Base-by-base conservation (phyloP, 805 yeast species). In the Monosporozyma siamensis region DNA sequence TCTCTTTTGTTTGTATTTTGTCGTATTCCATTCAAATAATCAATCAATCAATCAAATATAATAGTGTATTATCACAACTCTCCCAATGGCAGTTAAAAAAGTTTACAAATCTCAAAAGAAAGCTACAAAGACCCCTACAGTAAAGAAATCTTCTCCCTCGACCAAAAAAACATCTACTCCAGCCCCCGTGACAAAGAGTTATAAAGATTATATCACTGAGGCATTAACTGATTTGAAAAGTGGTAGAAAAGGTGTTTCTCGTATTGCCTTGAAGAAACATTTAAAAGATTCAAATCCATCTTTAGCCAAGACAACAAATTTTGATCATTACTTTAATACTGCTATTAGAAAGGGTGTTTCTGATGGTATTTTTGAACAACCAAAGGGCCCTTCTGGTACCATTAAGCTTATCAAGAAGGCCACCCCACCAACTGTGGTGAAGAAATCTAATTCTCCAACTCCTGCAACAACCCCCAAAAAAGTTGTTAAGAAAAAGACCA, bases 331-430 rank as follows among this genome's bases (percentile, higher is more conserved):
- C 56, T 82, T 87, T 71, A 86, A 86, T 50, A 51, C 74, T 41
- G 94, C 95, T 17, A 69, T 86, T 58, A 80, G 81, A 68, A 81
- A 77, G 62, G 94, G 94, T 52, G 94, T 86, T 44, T 77, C 74
- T 47, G 58, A 74, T n/a, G 89, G 82, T 35, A 81, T 76, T 39
- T 83, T 86, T 51, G 62, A 72, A 39, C 92, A 82, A 65, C 95
- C 95, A 64, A 86, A 85, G 69, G 95, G 95, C 34, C 81, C 95
- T 10, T 79, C 94, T 10, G 95, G 95, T 39, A 85, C 95, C 38
- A 76, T 85, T 50, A 84, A 85, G 65, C 63, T 82, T 47, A 52
- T 50, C 27, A 60, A 57, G 55, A 53, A 42, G n/a, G n/a, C n/a
- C n/a, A n/a, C n/a, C n/a, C n/a, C n/a, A n/a, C n/a, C n/a, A n/a